Evolutionary conservation across 116 monocot species (phyloP).

Genomic region (Iris pallida): DNA sequence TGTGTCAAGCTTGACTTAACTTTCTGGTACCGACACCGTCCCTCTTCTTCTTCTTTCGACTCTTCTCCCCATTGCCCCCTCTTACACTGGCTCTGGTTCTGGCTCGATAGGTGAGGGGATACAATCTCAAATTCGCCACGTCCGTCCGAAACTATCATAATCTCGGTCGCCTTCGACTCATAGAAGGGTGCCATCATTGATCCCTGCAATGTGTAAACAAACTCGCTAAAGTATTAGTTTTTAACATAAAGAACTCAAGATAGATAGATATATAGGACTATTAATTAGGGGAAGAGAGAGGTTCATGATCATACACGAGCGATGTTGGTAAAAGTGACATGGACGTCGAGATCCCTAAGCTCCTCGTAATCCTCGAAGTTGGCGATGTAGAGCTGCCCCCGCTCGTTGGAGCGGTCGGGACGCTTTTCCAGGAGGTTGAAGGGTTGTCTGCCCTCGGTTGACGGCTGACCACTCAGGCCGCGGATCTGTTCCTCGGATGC

Average conservation of each 20-base stretch:
- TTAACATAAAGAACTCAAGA: too few relatives aligned
- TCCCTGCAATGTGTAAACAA: constrained; percentile 21
- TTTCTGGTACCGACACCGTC: constrained; percentile 17
- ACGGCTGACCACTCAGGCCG: constrained; percentile 17
- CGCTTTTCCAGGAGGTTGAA: constrained; percentile 45
- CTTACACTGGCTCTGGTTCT: too few relatives aligned
- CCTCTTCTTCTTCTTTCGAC: background rate
- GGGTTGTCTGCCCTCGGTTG: constrained; percentile 19
- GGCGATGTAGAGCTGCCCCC: constrained; percentile 38
- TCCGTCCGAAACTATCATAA: constrained; percentile 34
- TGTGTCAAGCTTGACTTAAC: constrained; percentile 16
- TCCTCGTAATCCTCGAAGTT: constrained; percentile 31
- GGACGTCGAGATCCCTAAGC: constrained; percentile 35
- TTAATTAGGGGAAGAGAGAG: too few relatives aligned
- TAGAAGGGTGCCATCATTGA: constrained; percentile 53
- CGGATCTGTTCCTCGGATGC: constrained; percentile 50
- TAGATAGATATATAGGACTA: too few relatives aligned
- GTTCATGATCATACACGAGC: constrained; percentile 19
- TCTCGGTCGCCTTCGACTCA: constrained; percentile 38
- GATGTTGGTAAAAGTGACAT: constrained; percentile 47
- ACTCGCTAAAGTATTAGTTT: too few relatives aligned
- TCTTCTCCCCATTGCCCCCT: too few relatives aligned
- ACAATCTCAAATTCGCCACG: constrained; percentile 47
- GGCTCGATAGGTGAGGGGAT: constrained; percentile 28
- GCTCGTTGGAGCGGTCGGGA: constrained; percentile 24